Percentiles rank a stretch among this genome's conserved stretches.
phyloP scores from a whole-genome alignment of 1,284 basidiomycete species.

The Ganoderma sp. region DNA sequence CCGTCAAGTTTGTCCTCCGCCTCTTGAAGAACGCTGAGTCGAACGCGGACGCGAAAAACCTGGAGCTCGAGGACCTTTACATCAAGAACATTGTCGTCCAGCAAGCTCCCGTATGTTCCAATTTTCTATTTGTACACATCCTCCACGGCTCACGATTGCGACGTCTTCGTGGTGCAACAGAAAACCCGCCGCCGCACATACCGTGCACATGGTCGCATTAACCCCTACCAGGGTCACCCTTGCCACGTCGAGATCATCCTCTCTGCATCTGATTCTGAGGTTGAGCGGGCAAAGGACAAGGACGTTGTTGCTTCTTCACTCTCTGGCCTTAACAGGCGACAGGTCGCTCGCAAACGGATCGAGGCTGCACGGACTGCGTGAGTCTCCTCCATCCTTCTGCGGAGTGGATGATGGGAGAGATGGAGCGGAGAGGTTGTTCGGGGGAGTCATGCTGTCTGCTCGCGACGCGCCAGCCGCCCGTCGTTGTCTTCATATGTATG shows the following conservation, averaged over 20 bases:
- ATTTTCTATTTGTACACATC: background rate
- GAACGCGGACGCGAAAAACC: conserved; percentile 98
- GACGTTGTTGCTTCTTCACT: conserved; percentile 59
- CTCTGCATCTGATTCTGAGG: conserved; percentile 76
- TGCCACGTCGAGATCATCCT: conserved; percentile 97
- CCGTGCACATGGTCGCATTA: conserved; percentile 97
- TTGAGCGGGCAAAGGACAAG: conserved; percentile 90
- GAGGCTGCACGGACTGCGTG: conserved; percentile 65
- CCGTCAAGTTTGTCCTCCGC: conserved; percentile 92
- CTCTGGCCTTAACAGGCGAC: conserved; percentile 77
- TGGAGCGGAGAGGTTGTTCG: conserved; percentile 21
- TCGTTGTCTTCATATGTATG: conserved; percentile 41
- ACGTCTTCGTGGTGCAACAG: conserved; percentile 45
- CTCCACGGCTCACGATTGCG: background rate
- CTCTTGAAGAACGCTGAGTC: conserved; percentile 99
- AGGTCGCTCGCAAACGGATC: conserved; percentile 82
- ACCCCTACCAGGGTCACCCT: conserved; percentile 90
- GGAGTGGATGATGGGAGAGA: conserved; percentile 13
- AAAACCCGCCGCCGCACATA: conserved; percentile 99
- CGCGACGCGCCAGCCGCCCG: conserved; percentile 26
- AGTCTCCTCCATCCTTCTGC: conserved; percentile 9
- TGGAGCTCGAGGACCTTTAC: conserved; percentile 89
- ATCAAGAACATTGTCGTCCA: conserved; percentile 99
- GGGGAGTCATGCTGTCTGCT: conserved; percentile 31
- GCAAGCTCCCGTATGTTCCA: conserved; percentile 86